Base-by-base conservation (phyloP, 2,329 filamentous ascomycete genomes). In the Epichloe gansuensis region DNA sequence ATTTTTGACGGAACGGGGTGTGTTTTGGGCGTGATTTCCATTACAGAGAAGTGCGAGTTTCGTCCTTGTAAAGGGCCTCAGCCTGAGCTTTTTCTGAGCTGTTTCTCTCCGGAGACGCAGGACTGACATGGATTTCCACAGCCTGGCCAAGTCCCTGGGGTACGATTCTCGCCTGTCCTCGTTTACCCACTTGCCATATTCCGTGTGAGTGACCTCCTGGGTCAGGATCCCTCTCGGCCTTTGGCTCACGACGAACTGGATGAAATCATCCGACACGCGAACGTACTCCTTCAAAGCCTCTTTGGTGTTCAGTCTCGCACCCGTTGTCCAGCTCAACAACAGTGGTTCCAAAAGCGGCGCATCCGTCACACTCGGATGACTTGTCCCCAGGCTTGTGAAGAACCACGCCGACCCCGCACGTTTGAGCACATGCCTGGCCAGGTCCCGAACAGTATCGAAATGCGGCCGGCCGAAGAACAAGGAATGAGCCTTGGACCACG, bases 281-380 rank as follows among this genome's bases (percentile, higher is more conserved):
- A 85, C 79, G 58, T 86, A 85, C 63, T 83, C 75, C 34, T 68
- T 63, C 43, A 85, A 62, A 0, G 78, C 82, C 53, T 79, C 72
- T 44, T 69, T 70, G 1, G 76, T 76, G 51, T 80, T 68, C n/a
- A 83, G 73, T 1, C 71, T 76, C 0, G 82, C 77, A 0, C 81
- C 80, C 0, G 82, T 85, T 0, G 79, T 78, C 69, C 78, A 77
- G 52, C 76, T 74, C 45, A 86, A 69, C 31, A 86, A 67, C 49
- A 75, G 66, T 0, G 82, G 82, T 55, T 84, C 76, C 7, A 86
- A 73, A 3, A 86, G 69, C 0, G 82, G 81, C 15, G 82, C 83
- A 60, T 86, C 83, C 0, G 83, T 85, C 21, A 84, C 78, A 9
- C 75, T 80, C 0, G 83, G 81, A 59, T 86, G 83, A 0, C 80